Evolutionary conservation across 495 filamentous ascomycete genomes (phyloP).

Genomic region (Halenospora varia): DNA sequence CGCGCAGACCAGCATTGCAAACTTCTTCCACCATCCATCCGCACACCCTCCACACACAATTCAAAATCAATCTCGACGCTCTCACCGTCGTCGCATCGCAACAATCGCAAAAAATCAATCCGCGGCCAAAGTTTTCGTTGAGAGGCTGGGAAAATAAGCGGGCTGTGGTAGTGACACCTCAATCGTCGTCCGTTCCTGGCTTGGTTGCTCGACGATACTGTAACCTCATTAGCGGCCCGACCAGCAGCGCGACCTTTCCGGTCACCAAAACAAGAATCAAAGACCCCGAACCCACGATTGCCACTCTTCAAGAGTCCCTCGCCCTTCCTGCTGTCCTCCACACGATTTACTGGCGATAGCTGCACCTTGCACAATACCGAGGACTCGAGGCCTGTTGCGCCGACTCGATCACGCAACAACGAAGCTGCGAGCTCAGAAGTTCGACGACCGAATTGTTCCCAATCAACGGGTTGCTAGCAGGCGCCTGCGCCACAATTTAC

Average conservation of each 20-base stretch:
- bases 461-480: neutral
- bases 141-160: too few relatives aligned
- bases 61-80: neutral
- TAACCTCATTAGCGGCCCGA: neutral
- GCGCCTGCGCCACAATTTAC: constrained; percentile 15
- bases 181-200: neutral
- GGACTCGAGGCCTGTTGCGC: too few relatives aligned
- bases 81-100: neutral
- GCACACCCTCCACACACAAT: neutral
- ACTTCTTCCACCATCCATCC: neutral
- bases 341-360: too few relatives aligned
- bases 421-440: too few relatives aligned
- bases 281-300: neutral
- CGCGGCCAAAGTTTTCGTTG: too few relatives aligned
- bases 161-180: too few relatives aligned
- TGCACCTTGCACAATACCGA: too few relatives aligned
- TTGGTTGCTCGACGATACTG: neutral
- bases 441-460: neutral
- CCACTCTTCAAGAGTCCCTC: too few relatives aligned
- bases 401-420: too few relatives aligned
- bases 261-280: neutral
- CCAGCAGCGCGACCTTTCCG: neutral
- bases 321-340: too few relatives aligned
- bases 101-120: neutral
- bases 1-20: neutral